These are phyloP conservation scores for Bipolaris cookei DNA, from an alignment of 2,329 filamentous ascomycete genomes.

Conservation along the genomic window DNA sequence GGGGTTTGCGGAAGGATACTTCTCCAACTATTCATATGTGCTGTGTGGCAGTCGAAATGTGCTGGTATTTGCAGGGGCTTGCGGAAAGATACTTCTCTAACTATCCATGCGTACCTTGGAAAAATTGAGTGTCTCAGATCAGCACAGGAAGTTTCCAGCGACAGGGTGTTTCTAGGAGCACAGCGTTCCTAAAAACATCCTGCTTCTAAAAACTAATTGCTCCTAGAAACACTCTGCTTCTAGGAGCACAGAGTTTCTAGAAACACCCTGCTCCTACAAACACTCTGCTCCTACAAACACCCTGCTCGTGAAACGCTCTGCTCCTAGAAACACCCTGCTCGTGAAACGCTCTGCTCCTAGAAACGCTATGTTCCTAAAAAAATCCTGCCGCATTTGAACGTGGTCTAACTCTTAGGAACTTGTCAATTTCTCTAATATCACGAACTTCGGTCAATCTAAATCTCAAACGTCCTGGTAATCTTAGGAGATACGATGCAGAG, in stretches of 20 bases:
- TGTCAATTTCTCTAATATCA: too few species aligned
- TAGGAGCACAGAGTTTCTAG: neutral
- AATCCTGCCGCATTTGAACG: neutral
- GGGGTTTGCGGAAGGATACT: slow-evolving; percentile 1
- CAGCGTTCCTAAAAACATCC: neutral
- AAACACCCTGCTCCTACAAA: neutral
- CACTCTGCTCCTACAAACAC: neutral
- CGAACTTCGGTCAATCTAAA: too few species aligned
- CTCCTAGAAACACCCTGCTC: neutral
- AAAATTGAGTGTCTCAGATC: neutral
- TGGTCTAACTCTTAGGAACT: too few species aligned
- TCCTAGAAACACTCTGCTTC: slow-evolving; percentile 2
- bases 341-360: neutral
- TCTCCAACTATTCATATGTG: slow-evolving; percentile 2
- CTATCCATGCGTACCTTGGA: too few species aligned
- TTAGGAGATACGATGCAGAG: too few species aligned
- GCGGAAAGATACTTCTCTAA: too few species aligned
- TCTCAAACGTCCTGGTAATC: too few species aligned
- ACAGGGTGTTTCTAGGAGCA: neutral
- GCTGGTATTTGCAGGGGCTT: too few species aligned
- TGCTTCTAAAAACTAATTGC: neutral
- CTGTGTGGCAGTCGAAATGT: too few species aligned
- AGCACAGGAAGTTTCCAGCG: neutral
- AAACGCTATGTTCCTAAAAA: neutral
- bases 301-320: neutral